A percentile compares a stretch with the other conserved stretches of the same genome.
These are phyloP conservation scores for Trichothecium roseum DNA, from an alignment of 2,329 filamentous ascomycete species.

Conservation along the genomic window DNA sequence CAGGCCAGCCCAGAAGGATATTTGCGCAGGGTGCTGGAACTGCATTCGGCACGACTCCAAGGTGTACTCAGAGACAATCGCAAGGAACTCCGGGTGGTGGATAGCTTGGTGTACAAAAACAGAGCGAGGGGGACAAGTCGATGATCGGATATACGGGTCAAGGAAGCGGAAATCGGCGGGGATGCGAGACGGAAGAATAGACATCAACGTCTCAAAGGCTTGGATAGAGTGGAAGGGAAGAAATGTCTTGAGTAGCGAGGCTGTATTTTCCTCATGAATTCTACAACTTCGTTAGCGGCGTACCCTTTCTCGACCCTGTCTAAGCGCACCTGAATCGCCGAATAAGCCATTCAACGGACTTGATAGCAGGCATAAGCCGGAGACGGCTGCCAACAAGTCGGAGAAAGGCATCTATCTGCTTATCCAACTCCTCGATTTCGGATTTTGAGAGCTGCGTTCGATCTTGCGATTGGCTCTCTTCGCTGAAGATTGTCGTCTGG, in stretches of 20 bases:
- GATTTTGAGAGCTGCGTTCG: conserved; percentile 69
- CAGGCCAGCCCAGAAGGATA: conserved; percentile 87
- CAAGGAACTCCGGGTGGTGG: conserved; percentile 66
- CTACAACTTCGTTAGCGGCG: conserved; percentile 30
- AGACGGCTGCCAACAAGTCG: conserved; percentile 67
- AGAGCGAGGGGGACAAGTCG: conserved; percentile 67
- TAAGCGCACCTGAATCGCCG: conserved; percentile 67
- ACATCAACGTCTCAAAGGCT: conserved; percentile 75
- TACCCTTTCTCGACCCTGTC: conserved; percentile 6
- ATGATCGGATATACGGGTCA: conserved; percentile 70
- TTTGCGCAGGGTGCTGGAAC: conserved; percentile 64
- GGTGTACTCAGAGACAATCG: conserved; percentile 67
- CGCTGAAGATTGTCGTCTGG: conserved; percentile 74
- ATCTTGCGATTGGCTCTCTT: conserved; percentile 85
- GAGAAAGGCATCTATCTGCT: conserved; percentile 71
- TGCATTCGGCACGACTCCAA: conserved; percentile 61
- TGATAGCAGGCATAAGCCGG: conserved; percentile 77
- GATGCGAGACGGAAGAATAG: conserved; percentile 70
- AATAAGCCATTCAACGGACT: conserved; percentile 90
- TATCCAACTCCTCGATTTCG: conserved; percentile 76
- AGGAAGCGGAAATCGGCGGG: conserved; percentile 74
- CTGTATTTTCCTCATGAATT: conserved; percentile 84
- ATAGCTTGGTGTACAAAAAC: conserved; percentile 76
- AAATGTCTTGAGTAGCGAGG: conserved; percentile 70
- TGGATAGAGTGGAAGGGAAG: conserved; percentile 84